Evolutionary conservation across 2,329 filamentous ascomycete species (phyloP), one percentile per base, ranked within the genome.

Genomic region (Colletotrichum salicis): DNA sequence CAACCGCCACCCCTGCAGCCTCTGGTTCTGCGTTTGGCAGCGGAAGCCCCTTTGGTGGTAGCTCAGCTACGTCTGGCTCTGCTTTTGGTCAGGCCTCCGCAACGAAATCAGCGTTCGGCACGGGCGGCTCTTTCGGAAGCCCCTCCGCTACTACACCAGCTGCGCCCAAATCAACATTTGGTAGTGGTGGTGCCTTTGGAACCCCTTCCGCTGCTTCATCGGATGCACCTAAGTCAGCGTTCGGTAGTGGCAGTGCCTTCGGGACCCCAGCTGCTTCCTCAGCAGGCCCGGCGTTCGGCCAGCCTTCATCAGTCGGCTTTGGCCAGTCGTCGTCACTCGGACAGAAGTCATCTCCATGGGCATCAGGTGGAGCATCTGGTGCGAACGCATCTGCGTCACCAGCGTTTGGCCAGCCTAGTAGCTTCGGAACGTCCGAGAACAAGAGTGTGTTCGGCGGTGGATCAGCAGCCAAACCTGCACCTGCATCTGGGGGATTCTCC

Each of bases 331-430:
- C 86, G 8, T 82, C 83, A 13, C 76, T 86, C 33, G 87, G 87
- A 2, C 75, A 82, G 57, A 86, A 85, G 72, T 75, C 82, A 2
- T 91, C 89, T 5, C 88, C 87, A 12, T 91, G 89, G 89, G 84
- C 83, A 4, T 76, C 79, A 2, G 78, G 72, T 15, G 73, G 77
- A 4, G 70, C 74, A n/a, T 57, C 84, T 24, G 81, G 76, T 24
- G 79, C 82, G 4, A 73, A 82, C 5, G 75, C 80, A 52, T 74
- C 79, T 37, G 76, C 78, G 22, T 73, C 81, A 4, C 82, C 87
- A 22, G 81, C 86, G 1, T 91, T 91, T 78, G 89, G 89, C 1
- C 88, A 90, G 76, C 79, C 86, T 8, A 83, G 85, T 7, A 82
- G 80, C 63, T 80, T 84, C 64, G 79, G 82, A 5, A 81, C 80